Conservation (phyloP, 1,284 basidiomycete genomes). For the Lignosus rhinocerotis region DNA sequence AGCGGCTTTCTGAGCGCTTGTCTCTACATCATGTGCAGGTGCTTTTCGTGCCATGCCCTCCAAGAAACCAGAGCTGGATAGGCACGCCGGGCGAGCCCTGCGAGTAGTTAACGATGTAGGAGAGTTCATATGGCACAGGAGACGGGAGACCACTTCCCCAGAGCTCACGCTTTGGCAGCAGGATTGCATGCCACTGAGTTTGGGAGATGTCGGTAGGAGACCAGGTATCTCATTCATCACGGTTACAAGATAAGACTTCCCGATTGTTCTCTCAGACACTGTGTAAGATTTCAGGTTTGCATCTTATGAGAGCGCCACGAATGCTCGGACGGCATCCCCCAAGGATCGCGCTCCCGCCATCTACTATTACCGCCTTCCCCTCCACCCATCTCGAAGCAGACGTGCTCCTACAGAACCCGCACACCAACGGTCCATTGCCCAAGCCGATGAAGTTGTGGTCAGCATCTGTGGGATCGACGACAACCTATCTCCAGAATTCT, state of each 20-base stretch:
- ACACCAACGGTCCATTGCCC: conserved; percentile 9
- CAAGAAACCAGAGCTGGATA: background rate
- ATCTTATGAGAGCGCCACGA: background rate
- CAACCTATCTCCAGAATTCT: conserved; percentile 1
- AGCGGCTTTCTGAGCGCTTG: conserved; percentile 3
- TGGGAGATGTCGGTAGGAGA: background rate
- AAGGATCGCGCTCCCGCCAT: conserved; percentile 4
- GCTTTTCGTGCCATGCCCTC: background rate
- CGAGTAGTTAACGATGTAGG: conserved; percentile 4
- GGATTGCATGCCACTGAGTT: conserved; percentile 5
- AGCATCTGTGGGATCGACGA: conserved; percentile 7
- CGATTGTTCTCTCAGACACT: no score
- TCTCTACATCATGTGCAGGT: conserved; percentile 1
- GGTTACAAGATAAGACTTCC: background rate
- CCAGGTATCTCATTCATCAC: background rate
- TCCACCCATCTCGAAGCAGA: background rate
- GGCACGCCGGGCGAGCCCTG: background rate
- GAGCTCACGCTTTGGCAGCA: background rate
- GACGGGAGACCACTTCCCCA: background rate
- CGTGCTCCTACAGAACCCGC: conserved; percentile 4
- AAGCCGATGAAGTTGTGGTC: conserved; percentile 15
- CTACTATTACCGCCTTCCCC: conserved; percentile 1
- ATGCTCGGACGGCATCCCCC: background rate
- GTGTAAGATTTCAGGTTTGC: background rate
- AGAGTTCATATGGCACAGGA: background rate